These are phyloP conservation scores for Corynascus novoguineensis DNA, from an alignment of 495 filamentous ascomycete species.

Conservation along the genomic window DNA sequence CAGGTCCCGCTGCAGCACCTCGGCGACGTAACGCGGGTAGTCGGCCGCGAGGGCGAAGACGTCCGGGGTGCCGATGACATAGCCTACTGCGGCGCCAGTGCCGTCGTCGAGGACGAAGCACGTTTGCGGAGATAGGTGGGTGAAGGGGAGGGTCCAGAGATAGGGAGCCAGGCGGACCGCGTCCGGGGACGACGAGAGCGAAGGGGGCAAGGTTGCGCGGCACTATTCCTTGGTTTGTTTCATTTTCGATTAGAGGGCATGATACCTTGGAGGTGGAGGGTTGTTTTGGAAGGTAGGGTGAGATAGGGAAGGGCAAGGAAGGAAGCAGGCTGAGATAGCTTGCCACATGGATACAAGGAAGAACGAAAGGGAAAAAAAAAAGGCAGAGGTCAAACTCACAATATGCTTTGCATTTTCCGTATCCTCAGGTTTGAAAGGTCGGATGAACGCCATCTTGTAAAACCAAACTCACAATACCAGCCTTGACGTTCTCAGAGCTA, in stretches of 20 bases:
- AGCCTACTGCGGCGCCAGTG: slow-evolving; percentile 34
- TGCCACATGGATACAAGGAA: not conserved
- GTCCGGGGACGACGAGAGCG: slow-evolving; percentile 22
- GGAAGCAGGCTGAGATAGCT: not conserved
- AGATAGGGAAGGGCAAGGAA: not conserved
- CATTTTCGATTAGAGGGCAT: not conserved
- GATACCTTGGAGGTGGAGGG: not conserved
- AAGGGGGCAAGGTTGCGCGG: slow-evolving; percentile 37
- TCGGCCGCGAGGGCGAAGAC: slow-evolving; percentile 25
- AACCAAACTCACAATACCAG: too few species aligned
- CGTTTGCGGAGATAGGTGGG: slow-evolving; percentile 31
- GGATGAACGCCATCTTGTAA: slow-evolving; percentile 36
- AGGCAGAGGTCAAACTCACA: slow-evolving; percentile 20
- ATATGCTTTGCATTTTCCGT: slow-evolving; percentile 33
- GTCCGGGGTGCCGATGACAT: slow-evolving; percentile 37
- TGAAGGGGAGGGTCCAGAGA: slow-evolving; percentile 43
- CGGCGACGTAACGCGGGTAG: slow-evolving; percentile 30
- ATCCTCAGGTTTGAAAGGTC: slow-evolving; percentile 29
- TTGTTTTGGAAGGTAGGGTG: not conserved
- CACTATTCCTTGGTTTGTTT: slow-evolving; percentile 25
- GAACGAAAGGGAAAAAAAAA: not conserved
- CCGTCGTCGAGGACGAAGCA: slow-evolving; percentile 42
- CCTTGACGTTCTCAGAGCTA: not conserved
- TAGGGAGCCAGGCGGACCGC: slow-evolving; percentile 34
- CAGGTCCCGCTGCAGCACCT: slow-evolving; percentile 23